Evolutionary conservation across 306 rosid species (phyloP).

Genomic region (Vicia villosa): DNA sequence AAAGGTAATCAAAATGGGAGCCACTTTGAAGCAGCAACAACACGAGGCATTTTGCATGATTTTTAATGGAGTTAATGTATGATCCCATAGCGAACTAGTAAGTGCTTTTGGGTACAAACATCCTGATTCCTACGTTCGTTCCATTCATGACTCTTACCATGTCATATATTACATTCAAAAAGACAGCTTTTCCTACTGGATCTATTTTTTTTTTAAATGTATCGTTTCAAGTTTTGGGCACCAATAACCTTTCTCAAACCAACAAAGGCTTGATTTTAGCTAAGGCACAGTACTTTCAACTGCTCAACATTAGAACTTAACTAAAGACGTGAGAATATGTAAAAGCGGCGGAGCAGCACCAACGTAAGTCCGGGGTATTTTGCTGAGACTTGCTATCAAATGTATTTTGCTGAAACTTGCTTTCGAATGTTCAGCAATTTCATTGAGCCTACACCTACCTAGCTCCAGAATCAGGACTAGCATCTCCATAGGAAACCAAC

Average conservation of each 20-base stretch:
- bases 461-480: slow-evolving; percentile 63
- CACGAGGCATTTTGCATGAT: too few species aligned
- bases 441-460: slow-evolving; percentile 35
- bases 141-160: too few species aligned
- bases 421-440: slow-evolving; percentile 17
- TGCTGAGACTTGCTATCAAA: background rate
- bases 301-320: slow-evolving; percentile 11
- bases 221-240: slow-evolving; percentile 5
- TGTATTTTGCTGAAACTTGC: background rate
- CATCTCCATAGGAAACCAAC: slow-evolving; percentile 87
- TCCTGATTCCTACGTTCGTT: too few species aligned
- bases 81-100: too few species aligned
- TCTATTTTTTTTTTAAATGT: background rate
- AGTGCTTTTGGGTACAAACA: too few species aligned
- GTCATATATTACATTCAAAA: too few species aligned
- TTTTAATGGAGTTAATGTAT: too few species aligned
- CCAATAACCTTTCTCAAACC: slow-evolving; percentile 8
- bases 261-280: slow-evolving; percentile 7
- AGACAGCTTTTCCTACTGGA: background rate
- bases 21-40: too few species aligned
- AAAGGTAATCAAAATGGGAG: too few species aligned
- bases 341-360: background rate
- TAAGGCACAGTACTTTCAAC: slow-evolving; percentile 14
- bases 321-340: background rate
- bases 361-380: background rate